Percentiles rank a stretch among this genome's conserved stretches.
Conservation (phyloP, 139 green algal genomes). For the Closterium sp. region DNA sequence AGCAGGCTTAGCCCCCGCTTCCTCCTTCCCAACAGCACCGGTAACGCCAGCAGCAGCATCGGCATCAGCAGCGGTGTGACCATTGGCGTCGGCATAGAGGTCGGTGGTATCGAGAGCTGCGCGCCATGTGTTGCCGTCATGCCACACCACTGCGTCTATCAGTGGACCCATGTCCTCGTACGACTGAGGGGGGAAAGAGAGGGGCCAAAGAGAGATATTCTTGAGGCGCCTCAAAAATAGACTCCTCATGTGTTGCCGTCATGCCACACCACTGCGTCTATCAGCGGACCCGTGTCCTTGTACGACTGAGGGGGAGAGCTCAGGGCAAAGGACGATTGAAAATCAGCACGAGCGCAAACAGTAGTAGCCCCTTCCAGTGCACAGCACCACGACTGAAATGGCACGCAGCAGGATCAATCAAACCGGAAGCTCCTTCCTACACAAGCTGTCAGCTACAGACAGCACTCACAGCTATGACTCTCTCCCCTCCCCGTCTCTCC, state of each 20-base stretch:
- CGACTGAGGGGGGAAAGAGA: not conserved
- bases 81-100: slow-evolving; percentile 59
- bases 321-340: not conserved
- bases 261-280: too few species aligned
- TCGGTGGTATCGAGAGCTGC: slow-evolving; percentile 79
- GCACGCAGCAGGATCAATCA: too few species aligned
- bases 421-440: too few species aligned
- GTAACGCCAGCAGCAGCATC: not conserved
- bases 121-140: slow-evolving; percentile 76
- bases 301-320: not conserved
- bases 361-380: too few species aligned
- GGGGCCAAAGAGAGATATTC: not conserved
- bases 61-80: not conserved
- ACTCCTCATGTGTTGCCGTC: too few species aligned
- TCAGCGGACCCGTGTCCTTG: slow-evolving; percentile 22
- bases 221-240: too few species aligned
- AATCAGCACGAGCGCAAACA: not conserved
- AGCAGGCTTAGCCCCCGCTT: not conserved
- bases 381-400: too few species aligned
- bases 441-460: too few species aligned
- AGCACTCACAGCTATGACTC: too few species aligned
- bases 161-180: slow-evolving; percentile 31
- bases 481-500: not conserved
- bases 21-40: not conserved
- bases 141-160: slow-evolving; percentile 84